Evolutionary conservation across 176 grass and related monocot species (phyloP).

Genomic region (Carex myosuroides): DNA sequence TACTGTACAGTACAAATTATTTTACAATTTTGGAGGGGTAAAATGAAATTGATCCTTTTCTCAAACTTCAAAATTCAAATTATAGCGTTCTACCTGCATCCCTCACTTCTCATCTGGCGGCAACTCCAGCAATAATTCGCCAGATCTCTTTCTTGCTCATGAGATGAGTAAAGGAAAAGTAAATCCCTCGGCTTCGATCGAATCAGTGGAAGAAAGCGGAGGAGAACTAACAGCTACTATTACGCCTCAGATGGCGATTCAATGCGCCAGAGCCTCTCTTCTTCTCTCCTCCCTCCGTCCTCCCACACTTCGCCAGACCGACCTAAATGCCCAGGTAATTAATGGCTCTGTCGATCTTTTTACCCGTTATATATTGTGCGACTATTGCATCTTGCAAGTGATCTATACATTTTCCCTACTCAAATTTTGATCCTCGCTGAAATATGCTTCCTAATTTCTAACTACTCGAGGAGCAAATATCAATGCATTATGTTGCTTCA

Average conservation of each 20-base stretch:
- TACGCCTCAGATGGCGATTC: neutral
- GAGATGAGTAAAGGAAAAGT: neutral
- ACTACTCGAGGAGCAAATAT: neutral
- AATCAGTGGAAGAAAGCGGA: neutral
- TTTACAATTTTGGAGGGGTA: neutral
- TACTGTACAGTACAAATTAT: neutral
- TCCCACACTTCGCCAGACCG: neutral
- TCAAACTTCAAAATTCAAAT: neutral
- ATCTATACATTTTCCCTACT: neutral
- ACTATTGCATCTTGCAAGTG: neutral
- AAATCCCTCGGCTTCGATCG: neutral
- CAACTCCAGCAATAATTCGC: neutral
- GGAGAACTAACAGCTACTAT: neutral
- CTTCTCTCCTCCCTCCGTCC: neutral
- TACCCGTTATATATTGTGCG: no score
- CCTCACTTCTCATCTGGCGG: neutral
- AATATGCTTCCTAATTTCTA: no score
- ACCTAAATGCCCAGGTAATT: neutral
- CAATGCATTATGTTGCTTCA: neutral
- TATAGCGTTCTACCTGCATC: no score
- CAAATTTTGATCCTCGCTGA: neutral
- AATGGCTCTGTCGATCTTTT: neutral
- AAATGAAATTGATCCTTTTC: neutral
- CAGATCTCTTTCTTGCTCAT: neutral
- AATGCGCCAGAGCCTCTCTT: neutral